Evolutionary conservation across 768 basidiomycete species (phyloP), one percentile per base, ranked within the genome.

Genomic region (Leccinum fibrillosum): DNA sequence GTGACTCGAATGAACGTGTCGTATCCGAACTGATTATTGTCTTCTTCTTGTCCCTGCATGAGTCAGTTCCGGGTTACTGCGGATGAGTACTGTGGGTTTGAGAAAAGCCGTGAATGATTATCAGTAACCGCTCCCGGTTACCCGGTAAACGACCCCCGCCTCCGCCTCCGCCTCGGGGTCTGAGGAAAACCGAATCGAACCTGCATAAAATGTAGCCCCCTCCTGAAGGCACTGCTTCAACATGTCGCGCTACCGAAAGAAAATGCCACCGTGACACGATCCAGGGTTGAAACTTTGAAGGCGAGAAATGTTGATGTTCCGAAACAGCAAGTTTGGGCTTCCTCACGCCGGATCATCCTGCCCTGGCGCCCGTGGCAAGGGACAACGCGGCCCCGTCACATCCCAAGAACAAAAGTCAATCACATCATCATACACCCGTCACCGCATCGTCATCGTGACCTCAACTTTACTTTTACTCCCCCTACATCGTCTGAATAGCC

Each of bases 401-500:
- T n/a, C 17, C 8, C 9, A n/a, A 39, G 35, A 6, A 37, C 15
- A 11, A 7, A 39, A 19, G 39, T 15, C n/a, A 4, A 42, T 42
- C n/a, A 42, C 39, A 6, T 19, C 42, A 44, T 44, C 32, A 34
- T 44, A 19, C 19, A 19, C 0, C 42, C 42, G 42, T 44, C 42
- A 44, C 19, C 19, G 5, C 1, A n/a, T 11, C 19, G 37, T 17
- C 37, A 39, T 39, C 37, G 17, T 39, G 35, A 39, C 37, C 17
- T 39, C 35, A 39, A 39, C 15, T 39, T n/a, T 17, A 39, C 17
- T 39, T 15, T 1, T 1, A 35, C 35, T 15, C 13, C 15, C 39
- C n/a, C 39, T 42, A 91, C 69, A 92, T 61, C 61, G 81, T 79
- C 74, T 84, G 78, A 56, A 86, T 53, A 50, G 77, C 80, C 94